phyloP scores from a whole-genome alignment of 1,139 yeast genomes.

The Suhomyces kunorum region DNA sequence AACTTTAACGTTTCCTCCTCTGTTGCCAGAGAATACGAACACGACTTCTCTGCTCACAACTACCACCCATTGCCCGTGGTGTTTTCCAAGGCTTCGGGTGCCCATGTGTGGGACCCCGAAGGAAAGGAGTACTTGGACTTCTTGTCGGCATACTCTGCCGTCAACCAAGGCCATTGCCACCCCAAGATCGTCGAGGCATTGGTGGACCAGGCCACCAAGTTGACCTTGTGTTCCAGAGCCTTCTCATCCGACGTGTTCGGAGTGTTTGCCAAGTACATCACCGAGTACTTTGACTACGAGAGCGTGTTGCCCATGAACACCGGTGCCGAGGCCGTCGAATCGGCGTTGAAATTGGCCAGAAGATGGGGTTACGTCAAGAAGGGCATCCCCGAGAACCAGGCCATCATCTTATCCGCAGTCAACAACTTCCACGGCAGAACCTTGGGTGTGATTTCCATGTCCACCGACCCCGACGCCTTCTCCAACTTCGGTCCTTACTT shows the following conservation, averaged over 20 bases:
- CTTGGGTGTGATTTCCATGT: constrained; percentile 91
- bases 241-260: constrained; percentile 91
- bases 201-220: constrained; percentile 78
- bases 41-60: constrained; percentile 89
- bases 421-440: constrained; percentile 97
- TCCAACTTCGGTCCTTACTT: constrained; percentile 89
- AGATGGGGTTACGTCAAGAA: constrained; percentile 95
- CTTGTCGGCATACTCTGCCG: constrained; percentile 92
- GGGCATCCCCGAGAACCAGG: constrained; percentile 80
- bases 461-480: constrained; percentile 93
- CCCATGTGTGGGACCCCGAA: constrained; percentile 98
- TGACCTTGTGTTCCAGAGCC: constrained; percentile 90
- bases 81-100: constrained; percentile 81
- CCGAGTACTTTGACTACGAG: constrained; percentile 88
- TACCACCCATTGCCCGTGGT: constrained; percentile 97
- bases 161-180: constrained; percentile 97
- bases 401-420: constrained; percentile 82
- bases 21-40: constrained; percentile 69
- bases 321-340: constrained; percentile 98
- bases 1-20: constrained; percentile 56
- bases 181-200: constrained; percentile 87
- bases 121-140: constrained; percentile 87
- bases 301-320: constrained; percentile 97
- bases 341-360: constrained; percentile 91
- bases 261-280: constrained; percentile 79